Base-by-base conservation (phyloP, 176 grass and related monocot species). In the Tillandsia fasciculata region DNA sequence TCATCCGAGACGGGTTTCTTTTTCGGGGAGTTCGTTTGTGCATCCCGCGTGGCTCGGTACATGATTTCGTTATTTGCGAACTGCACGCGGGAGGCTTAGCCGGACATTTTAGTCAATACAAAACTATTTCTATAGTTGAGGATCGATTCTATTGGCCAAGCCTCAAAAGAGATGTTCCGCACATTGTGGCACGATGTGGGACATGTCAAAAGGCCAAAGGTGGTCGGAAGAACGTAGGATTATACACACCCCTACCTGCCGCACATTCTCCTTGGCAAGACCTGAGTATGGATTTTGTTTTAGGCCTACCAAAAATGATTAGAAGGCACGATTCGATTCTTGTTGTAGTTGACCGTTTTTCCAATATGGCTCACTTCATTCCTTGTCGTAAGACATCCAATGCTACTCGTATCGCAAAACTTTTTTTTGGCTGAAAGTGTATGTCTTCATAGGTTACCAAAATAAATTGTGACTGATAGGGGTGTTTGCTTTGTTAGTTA, bases 111-210 rank as follows among this genome's bases (percentile, higher is more conserved):
- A 14, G 71, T 5, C 14, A 13, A 48, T 8, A 9, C 7, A 17
- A 73, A 17, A 73, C 71, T 18, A 59, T 63, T 23, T 26, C n/a
- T 2, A 11, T 73, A 20, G 48, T 73, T 53, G 7, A 73, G 4
- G 54, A 73, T 1, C 29, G 63, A 18, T 73, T 73, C 27, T 63
- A 12, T 14, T 73, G 13, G 9, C 71, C 53, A 1, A 33, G 22
- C 10, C n/a, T 18, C 47, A 68, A 50, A 47, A n/a, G 6, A 42
- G 26, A 73, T 73, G 52, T 73, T 7, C 2, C 33, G 26, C 47
- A 17, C 1, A 23, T 18, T 48, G 1, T 73, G 53, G 48, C 0
- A 12, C 47, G 8, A n/a, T 73, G 53, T 14, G 22, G 58, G 3
- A 1, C n/a, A 12, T 73, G 29, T 48, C 59, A 24, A 12, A 61